Percentiles rank a stretch among this genome's conserved stretches.
phyloP scores from a whole-genome alignment of 805 yeast genomes.

The Lipomyces yamanashiensis region DNA sequence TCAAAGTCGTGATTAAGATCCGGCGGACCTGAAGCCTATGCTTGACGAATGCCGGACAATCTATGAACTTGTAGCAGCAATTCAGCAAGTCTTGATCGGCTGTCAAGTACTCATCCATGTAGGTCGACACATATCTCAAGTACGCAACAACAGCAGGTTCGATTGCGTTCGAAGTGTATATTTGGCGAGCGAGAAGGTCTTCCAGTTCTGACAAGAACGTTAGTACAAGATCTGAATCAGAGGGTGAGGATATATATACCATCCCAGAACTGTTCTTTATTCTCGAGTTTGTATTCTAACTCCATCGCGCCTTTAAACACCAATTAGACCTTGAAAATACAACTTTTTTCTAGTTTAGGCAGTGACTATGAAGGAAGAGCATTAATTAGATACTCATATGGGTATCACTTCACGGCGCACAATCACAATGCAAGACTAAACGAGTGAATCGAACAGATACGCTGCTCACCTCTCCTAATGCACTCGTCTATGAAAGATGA shows the following conservation, averaged over 20 bases:
- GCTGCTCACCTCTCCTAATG: background rate
- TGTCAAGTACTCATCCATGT: slow-evolving; percentile 40
- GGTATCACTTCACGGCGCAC: too few relatives aligned
- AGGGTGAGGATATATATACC: slow-evolving; percentile 33
- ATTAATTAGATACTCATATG: too few relatives aligned
- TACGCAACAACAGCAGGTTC: slow-evolving; percentile 40
- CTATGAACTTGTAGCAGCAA: slow-evolving; percentile 52
- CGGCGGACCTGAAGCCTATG: slow-evolving; percentile 52
- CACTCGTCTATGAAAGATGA: background rate
- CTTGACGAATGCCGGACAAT: slow-evolving; percentile 60
- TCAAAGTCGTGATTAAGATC: slow-evolving; percentile 46
- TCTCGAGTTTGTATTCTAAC: slow-evolving; percentile 42
- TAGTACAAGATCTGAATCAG: slow-evolving; percentile 43
- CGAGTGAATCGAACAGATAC: background rate
- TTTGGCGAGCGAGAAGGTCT: slow-evolving; percentile 52
- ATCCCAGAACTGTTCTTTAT: slow-evolving; percentile 44
- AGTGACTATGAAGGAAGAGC: too few relatives aligned
- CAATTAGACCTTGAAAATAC: too few relatives aligned
- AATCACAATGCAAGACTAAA: too few relatives aligned
- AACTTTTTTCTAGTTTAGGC: too few relatives aligned
- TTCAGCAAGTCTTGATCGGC: slow-evolving; percentile 48
- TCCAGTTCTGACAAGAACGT: slow-evolving; percentile 63
- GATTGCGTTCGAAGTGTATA: slow-evolving; percentile 49
- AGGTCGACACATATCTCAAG: slow-evolving; percentile 39
- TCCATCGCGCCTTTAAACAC: slow-evolving; percentile 36